These are phyloP conservation scores for Nicotiana undulata DNA, from an alignment of 257 asterid species.

Conservation along the genomic window DNA sequence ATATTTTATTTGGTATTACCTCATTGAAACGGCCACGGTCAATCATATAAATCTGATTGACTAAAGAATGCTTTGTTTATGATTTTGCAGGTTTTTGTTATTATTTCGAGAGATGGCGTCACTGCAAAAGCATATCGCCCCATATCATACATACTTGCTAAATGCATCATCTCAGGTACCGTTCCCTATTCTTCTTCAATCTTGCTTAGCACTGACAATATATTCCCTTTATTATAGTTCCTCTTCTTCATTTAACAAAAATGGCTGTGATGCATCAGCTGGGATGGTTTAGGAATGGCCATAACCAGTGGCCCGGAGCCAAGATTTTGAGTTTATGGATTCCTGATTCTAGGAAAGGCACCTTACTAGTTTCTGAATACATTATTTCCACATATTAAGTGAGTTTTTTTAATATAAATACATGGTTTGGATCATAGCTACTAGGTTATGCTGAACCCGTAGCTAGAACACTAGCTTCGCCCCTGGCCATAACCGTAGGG, in stretches of 20 bases:
- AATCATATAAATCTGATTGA: neutral
- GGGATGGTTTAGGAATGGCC: slow-evolving; percentile 16
- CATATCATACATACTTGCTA: slow-evolving; percentile 14
- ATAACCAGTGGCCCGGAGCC: neutral
- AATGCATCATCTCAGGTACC: slow-evolving; percentile 21
- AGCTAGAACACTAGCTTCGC: too few relatives aligned
- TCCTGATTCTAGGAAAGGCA: too few relatives aligned
- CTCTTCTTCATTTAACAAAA: neutral
- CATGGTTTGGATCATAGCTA: too few relatives aligned
- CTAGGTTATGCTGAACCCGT: too few relatives aligned
- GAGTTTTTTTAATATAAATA: too few relatives aligned
- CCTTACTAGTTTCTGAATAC: too few relatives aligned
- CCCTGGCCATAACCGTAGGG: slow-evolving; percentile 7
- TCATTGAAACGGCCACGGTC: too few relatives aligned
- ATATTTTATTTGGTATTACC: too few relatives aligned
- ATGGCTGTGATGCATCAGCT: slow-evolving; percentile 17
- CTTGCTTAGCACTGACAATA: neutral
- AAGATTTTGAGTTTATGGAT: too few relatives aligned
- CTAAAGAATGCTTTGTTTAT: neutral
- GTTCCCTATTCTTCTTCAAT: neutral
- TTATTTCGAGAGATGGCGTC: slow-evolving; percentile 16
- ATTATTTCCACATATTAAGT: too few relatives aligned
- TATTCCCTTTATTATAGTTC: neutral
- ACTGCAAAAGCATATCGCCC: slow-evolving; percentile 15
- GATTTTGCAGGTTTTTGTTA: neutral